Percentiles rank a stretch among this genome's conserved stretches.
Evolutionary conservation across 768 basidiomycete species (phyloP).

Genomic region (Vishniacozyma victoriae): DNA sequence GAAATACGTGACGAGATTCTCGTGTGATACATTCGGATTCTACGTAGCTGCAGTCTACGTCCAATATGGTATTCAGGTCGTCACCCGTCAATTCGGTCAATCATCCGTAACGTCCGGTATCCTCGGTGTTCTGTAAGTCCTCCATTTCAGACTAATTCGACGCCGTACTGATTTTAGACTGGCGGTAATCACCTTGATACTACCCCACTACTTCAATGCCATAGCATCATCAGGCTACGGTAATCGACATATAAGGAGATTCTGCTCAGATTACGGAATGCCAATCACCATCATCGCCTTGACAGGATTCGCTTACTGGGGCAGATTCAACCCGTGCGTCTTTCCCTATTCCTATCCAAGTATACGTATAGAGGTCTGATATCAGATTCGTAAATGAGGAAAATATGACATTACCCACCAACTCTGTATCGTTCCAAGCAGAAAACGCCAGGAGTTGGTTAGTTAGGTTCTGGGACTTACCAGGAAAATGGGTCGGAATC

Average conservation of each 20-base stretch:
- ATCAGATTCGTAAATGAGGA: slow-evolving; percentile 49
- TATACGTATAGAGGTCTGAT: background rate
- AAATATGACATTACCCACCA: slow-evolving; percentile 60
- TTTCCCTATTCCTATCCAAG: slow-evolving; percentile 34
- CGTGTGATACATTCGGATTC: slow-evolving; percentile 88
- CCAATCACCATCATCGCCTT: slow-evolving; percentile 72
- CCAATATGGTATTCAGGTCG: slow-evolving; percentile 81
- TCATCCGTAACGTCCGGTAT: slow-evolving; percentile 31
- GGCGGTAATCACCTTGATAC: slow-evolving; percentile 68
- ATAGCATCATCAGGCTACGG: slow-evolving; percentile 62
- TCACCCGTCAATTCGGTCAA: slow-evolving; percentile 63
- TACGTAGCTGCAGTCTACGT: slow-evolving; percentile 71
- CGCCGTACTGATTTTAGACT: slow-evolving; percentile 53
- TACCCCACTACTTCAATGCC: slow-evolving; percentile 66
- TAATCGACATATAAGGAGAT: slow-evolving; percentile 66
- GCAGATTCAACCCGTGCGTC: slow-evolving; percentile 55
- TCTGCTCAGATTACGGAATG: slow-evolving; percentile 85
- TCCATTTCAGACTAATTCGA: background rate
- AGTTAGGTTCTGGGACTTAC: slow-evolving; percentile 80
- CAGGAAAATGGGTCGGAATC: slow-evolving; percentile 80
- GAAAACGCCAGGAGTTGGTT: slow-evolving; percentile 71
- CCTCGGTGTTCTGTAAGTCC: slow-evolving; percentile 42
- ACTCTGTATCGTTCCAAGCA: slow-evolving; percentile 60
- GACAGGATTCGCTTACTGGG: slow-evolving; percentile 82
- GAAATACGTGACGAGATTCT: slow-evolving; percentile 79